Conservation (phyloP, 1,284 basidiomycete genomes). For the Cutaneotrichosporon arboriforme region DNA sequence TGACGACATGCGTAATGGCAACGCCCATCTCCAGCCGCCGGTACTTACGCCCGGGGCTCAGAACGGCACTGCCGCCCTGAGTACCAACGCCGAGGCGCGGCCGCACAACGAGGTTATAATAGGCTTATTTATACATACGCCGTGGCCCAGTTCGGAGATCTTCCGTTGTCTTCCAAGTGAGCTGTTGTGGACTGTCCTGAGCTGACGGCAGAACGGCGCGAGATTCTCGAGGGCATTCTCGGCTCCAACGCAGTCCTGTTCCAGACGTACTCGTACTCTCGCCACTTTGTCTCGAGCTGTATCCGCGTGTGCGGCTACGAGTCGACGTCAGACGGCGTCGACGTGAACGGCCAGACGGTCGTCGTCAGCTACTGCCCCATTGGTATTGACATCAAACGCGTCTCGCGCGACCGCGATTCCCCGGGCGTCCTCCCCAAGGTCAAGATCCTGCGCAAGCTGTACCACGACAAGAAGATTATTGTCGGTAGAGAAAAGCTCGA, state of each 20-base stretch:
- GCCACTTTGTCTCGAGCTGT: constrained; percentile 91
- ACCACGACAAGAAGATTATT: constrained; percentile 97
- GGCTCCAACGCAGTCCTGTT: constrained; percentile 94
- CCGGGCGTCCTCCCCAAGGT: constrained; percentile 85
- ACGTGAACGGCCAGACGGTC: constrained; percentile 80
- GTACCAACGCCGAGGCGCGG: constrained; percentile 1
- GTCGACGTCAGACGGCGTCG: constrained; percentile 74
- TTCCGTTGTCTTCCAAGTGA: constrained; percentile 85
- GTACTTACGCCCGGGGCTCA: constrained; percentile 25
- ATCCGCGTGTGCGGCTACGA: constrained; percentile 96
- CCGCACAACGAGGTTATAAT: constrained; percentile 53
- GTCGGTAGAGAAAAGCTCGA: constrained; percentile 98
- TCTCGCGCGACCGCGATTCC: constrained; percentile 69
- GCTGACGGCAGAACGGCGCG: constrained; percentile 60
- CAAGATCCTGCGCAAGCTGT: constrained; percentile 73
- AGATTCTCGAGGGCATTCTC: constrained; percentile 96
- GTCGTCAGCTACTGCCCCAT: constrained; percentile 89
- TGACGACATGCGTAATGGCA: no score
- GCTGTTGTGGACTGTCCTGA: constrained; percentile 20
- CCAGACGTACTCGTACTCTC: constrained; percentile 95
- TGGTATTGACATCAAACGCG: constrained; percentile 91
- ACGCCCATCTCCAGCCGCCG: background rate
- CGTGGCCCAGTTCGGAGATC: constrained; percentile 93
- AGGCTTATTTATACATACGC: constrained; percentile 93
- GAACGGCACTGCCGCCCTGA: constrained; percentile 10